Evolutionary conservation across 345 rosid genomes (phyloP).

Genomic region (Sapria himalayana): DNA sequence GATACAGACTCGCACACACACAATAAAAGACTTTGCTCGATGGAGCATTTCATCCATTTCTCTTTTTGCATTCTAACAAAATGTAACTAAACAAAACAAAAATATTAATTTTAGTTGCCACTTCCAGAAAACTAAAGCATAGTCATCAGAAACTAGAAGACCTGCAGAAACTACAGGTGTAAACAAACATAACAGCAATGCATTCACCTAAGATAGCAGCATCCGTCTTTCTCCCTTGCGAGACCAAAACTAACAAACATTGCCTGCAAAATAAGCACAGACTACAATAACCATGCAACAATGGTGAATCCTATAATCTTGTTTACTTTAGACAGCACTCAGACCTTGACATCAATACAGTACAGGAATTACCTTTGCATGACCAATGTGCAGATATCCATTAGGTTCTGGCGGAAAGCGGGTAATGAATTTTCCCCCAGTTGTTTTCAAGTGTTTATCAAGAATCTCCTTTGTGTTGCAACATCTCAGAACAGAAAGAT

Average conservation of each 20-base stretch:
- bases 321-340: no score
- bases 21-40: no score
- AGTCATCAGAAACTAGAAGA: no score
- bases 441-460: slow-evolving; percentile 54
- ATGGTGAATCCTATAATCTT: no score
- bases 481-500: slow-evolving; percentile 56
- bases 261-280: slow-evolving; percentile 28
- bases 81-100: no score
- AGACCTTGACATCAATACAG: neutral
- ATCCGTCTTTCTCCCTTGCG: slow-evolving; percentile 78
- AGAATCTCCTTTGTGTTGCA: slow-evolving; percentile 65
- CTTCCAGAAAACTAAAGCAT: no score
- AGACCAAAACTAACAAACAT: slow-evolving; percentile 96
- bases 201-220: slow-evolving; percentile 75
- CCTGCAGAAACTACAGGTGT: no score
- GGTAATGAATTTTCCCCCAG: slow-evolving; percentile 58
- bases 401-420: slow-evolving; percentile 97
- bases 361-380: slow-evolving; percentile 56
- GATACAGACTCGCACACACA: no score
- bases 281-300: no score
- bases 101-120: no score
- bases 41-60: no score
- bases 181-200: slow-evolving; percentile 3
- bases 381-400: slow-evolving; percentile 97
- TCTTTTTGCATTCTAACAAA: no score